These are phyloP conservation scores for Coemansia sp. DNA, from an alignment of 371 early-diverging fungal species.

Conservation along the genomic window DNA sequence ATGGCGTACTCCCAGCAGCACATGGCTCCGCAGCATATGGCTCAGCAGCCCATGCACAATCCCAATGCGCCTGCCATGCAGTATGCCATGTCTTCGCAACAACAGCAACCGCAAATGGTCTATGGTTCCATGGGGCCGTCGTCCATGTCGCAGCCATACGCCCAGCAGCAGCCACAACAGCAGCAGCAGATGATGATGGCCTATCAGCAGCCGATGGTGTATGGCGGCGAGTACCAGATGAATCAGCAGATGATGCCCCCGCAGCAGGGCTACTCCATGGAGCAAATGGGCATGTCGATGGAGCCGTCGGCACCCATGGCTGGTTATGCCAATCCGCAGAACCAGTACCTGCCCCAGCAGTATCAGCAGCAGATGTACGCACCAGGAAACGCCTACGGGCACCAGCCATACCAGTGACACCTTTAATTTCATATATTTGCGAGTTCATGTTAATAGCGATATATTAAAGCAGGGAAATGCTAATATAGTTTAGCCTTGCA, in stretches of 20 bases:
- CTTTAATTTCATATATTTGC: too few species aligned
- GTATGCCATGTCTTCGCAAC: slow-evolving; percentile 12
- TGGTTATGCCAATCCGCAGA: slow-evolving; percentile 10
- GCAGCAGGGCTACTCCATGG: slow-evolving; percentile 2
- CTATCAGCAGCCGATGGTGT: slow-evolving; percentile 8
- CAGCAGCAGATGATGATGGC: slow-evolving; percentile 10
- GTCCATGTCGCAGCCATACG: slow-evolving; percentile 1
- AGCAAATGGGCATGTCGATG: slow-evolving; percentile 3
- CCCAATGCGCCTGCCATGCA: slow-evolving; percentile 6
- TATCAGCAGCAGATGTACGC: slow-evolving; percentile 40
- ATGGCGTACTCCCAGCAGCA: too few species aligned
- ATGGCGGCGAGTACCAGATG: slow-evolving; percentile 11
- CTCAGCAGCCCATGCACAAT: too few species aligned
- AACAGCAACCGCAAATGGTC: slow-evolving; percentile 3
- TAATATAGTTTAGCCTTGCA: too few species aligned
- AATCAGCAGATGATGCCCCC: slow-evolving; percentile 8
- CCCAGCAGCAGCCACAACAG: slow-evolving; percentile 11
- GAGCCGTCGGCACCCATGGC: too few species aligned
- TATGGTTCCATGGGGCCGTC: too few species aligned
- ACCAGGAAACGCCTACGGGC: slow-evolving; percentile 22
- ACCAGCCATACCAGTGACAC: slow-evolving; percentile 8
- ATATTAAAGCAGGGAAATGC: too few species aligned
- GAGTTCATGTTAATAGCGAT: too few species aligned
- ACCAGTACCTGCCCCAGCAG: slow-evolving; percentile 16
- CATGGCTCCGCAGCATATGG: too few species aligned